Evolutionary conservation across 2,329 filamentous ascomycete genomes (phyloP).

Genomic region (Penicillium nordicum): DNA sequence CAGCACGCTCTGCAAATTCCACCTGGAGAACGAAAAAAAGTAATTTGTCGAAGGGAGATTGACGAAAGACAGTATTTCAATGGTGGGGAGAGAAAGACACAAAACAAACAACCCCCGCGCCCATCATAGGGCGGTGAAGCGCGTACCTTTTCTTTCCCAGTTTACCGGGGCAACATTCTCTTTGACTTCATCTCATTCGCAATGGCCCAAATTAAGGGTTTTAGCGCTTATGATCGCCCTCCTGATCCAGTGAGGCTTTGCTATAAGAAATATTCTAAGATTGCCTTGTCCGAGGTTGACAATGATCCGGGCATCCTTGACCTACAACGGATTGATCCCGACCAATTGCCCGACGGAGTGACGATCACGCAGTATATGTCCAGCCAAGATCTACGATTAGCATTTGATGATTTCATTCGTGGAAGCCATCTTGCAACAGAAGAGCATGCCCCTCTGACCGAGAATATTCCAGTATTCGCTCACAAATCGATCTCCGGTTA

Average conservation of each 20-base stretch:
- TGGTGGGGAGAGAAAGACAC: slow-evolving; percentile 27
- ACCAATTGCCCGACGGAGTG: slow-evolving; percentile 27
- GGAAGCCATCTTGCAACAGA: slow-evolving; percentile 8
- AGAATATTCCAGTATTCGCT: slow-evolving; percentile 36
- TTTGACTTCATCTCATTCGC: neutral
- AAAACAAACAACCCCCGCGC: slow-evolving; percentile 39
- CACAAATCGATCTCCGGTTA: slow-evolving; percentile 39
- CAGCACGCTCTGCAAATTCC: slow-evolving; percentile 9
- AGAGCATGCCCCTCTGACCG: slow-evolving; percentile 15
- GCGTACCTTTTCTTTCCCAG: slow-evolving; percentile 11
- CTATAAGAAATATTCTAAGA: slow-evolving; percentile 72
- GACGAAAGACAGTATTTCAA: slow-evolving; percentile 6
- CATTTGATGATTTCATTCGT: slow-evolving; percentile 33
- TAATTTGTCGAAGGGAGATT: slow-evolving; percentile 11
- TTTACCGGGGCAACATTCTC: neutral
- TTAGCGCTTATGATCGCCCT: slow-evolving; percentile 76
- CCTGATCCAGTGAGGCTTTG: slow-evolving; percentile 64
- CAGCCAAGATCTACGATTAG: slow-evolving; percentile 27
- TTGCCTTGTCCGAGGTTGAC: slow-evolving; percentile 52
- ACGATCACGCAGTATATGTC: slow-evolving; percentile 30
- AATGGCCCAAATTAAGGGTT: slow-evolving; percentile 38
- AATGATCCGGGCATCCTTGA: slow-evolving; percentile 58
- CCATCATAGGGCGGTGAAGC: slow-evolving; percentile 30
- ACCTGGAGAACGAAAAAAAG: slow-evolving; percentile 3
- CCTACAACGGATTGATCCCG: slow-evolving; percentile 40